Percentiles rank a stretch among this genome's conserved stretches.
These are phyloP conservation scores for Pezicula rhizophila DNA, from an alignment of 2,329 filamentous ascomycete species.

Conservation along the genomic window DNA sequence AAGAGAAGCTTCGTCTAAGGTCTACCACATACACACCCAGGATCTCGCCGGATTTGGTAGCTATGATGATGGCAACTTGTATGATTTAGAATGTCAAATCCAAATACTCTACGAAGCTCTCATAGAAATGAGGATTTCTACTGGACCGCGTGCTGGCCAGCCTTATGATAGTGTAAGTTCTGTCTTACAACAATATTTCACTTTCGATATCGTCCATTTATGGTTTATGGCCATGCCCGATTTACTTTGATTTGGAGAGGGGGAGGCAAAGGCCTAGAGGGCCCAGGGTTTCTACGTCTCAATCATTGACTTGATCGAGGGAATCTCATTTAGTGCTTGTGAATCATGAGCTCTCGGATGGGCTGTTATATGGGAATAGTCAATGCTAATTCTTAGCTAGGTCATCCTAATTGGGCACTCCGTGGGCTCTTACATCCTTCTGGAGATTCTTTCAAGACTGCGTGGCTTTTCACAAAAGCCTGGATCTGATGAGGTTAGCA, in stretches of 20 bases:
- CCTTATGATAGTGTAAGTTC: constrained; percentile 40
- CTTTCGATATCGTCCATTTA: no score
- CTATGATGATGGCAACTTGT: constrained; percentile 43
- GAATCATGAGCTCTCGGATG: no score
- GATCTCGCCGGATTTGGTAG: constrained; percentile 49
- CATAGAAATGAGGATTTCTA: constrained; percentile 15
- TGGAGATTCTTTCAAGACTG: constrained; percentile 54
- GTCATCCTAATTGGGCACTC: constrained; percentile 68
- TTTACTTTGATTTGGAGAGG: no score
- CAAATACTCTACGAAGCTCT: constrained; percentile 13
- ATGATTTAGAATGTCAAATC: constrained; percentile 49
- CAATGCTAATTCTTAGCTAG: no score
- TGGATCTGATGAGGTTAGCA: no score
- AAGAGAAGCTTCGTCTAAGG: constrained; percentile 19
- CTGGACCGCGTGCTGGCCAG: constrained; percentile 25
- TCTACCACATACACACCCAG: constrained; percentile 47
- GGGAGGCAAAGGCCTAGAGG: no score
- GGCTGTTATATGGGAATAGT: no score
- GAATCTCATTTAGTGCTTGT: no score
- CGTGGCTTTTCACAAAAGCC: constrained; percentile 1
- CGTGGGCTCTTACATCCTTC: constrained; percentile 64
- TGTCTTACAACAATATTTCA: no score
- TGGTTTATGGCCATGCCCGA: no score
- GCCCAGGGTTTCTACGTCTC: no score
- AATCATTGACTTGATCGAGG: no score